These are phyloP conservation scores for Chionographis japonica DNA, from an alignment of 106 monocot genomes.

Conservation along the genomic window DNA sequence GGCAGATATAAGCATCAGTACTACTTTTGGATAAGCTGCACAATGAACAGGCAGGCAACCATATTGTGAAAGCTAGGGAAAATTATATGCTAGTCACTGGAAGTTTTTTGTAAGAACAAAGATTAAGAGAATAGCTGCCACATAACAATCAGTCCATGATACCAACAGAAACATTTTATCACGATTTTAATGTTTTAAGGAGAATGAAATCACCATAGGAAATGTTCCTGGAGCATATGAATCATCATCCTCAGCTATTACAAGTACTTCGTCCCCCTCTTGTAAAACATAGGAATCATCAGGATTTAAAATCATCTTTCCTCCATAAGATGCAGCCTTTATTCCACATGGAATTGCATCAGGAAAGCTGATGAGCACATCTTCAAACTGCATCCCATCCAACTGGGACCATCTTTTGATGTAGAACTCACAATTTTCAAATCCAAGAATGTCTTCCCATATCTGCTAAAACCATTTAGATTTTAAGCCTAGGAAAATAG, in stretches of 20 bases:
- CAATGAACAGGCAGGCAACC: too few species aligned
- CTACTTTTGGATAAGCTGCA: too few species aligned
- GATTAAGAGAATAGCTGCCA: too few species aligned
- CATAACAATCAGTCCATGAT: too few species aligned
- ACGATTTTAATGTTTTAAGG: constrained; percentile 1
- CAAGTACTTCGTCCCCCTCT: constrained; percentile 69
- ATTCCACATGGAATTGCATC: constrained; percentile 72
- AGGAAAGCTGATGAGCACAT: constrained; percentile 66
- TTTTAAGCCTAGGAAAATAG: background rate
- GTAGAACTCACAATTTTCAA: constrained; percentile 76
- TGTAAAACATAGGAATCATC: constrained; percentile 65
- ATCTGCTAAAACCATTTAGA: constrained; percentile 31
- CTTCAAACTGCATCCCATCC: constrained; percentile 62
- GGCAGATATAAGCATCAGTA: too few species aligned
- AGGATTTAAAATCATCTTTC: constrained; percentile 66
- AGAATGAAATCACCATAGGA: constrained; percentile 35
- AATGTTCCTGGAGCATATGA: constrained; percentile 48
- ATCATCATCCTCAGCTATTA: constrained; percentile 77
- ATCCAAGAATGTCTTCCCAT: constrained; percentile 77
- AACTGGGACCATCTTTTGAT: constrained; percentile 71
- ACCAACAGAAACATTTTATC: background rate
- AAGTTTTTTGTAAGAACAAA: too few species aligned
- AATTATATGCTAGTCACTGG: too few species aligned
- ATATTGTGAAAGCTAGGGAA: too few species aligned
- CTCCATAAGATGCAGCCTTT: constrained; percentile 47